Base-by-base conservation (phyloP, 345 rosid genomes). In the Raphanus sativus region DNA sequence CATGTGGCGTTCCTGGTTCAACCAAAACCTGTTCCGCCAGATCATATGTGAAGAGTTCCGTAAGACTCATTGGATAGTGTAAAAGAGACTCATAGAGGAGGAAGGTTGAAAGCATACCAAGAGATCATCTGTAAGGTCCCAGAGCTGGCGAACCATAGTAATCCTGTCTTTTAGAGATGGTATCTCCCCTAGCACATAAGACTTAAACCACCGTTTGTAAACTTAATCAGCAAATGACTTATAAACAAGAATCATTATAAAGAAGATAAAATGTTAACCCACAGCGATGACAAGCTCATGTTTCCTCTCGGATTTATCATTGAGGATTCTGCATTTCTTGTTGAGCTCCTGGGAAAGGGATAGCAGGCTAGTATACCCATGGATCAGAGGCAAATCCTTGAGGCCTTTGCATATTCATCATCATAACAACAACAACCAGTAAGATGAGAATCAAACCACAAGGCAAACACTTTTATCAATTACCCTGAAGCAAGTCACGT, bases 201-300 rank as follows among this genome's bases (percentile, higher is more conserved):
- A 93, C 99, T 96, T 79, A 2, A 80, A 80, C 67, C 72, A 26
- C 70, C 75, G 76, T 52, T 36, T 67, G 17, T 2, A 69, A 58
- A 21, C 3, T 32, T 4, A 30, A 52, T 64, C 48, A 80, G 71
- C 76, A 72, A 32, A 6, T 15, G 56, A 73, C 26, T 56, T 30
- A 80, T 29, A 62, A 54, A 81, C 71, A 72, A 81, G 75, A 69
- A 73, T 11, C 73, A 81, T 42, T 28, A 28, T 28, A 28, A 28
- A 36, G 64, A 56, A 74, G 32, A 76, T 16, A 4, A 52, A 28
- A 7, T 8, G 3, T 24, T 15, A 73, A 86, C 99, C 83, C 86
- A 92, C 98, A 83, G 98, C 99, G 55, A 95, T 91, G 59, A 95
- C 99, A 84, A 95, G 98, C 85, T 95, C 89, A 58, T 95, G 99